phyloP scores from a whole-genome alignment of 441 rosid genomes.

The Lepidium campestre region DNA sequence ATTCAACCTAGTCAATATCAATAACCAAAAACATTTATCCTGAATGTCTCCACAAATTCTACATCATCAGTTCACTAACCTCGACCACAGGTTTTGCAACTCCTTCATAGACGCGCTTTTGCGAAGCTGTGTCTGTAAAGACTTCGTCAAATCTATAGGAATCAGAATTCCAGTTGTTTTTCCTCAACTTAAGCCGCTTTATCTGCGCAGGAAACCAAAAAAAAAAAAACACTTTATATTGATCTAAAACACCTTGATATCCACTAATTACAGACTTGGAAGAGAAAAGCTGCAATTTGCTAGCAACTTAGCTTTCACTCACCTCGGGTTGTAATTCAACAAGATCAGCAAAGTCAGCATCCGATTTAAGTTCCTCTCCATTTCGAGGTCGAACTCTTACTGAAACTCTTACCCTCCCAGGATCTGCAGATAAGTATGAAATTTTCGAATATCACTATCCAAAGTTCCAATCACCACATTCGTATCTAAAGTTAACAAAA shows the following conservation, averaged over 20 bases:
- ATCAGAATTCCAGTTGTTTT: constrained; percentile 88
- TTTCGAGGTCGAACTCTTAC: constrained; percentile 78
- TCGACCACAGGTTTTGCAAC: constrained; percentile 93
- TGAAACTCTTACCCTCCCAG: constrained; percentile 87
- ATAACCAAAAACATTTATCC: neutral
- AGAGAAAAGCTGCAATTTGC: neutral
- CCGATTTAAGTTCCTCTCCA: constrained; percentile 62
- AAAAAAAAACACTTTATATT: neutral
- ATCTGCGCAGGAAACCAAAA: constrained; percentile 39
- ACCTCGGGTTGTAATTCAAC: constrained; percentile 92
- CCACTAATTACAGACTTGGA: neutral
- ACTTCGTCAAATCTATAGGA: constrained; percentile 82
- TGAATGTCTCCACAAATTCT: neutral
- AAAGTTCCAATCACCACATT: neutral
- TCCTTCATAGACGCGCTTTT: constrained; percentile 81
- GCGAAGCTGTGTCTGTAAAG: constrained; percentile 74
- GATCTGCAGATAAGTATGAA: constrained; percentile 32
- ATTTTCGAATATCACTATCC: neutral
- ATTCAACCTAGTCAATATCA: constrained; percentile 2
- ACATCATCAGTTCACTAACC: constrained; percentile 33
- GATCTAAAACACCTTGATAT: neutral
- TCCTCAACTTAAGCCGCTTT: constrained; percentile 71
- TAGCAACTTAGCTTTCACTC: neutral
- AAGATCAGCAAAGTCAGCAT: constrained; percentile 81
- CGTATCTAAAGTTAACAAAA: neutral